These are phyloP conservation scores for Suillus tomentosus DNA, from an alignment of 768 basidiomycete species.

Conservation along the genomic window DNA sequence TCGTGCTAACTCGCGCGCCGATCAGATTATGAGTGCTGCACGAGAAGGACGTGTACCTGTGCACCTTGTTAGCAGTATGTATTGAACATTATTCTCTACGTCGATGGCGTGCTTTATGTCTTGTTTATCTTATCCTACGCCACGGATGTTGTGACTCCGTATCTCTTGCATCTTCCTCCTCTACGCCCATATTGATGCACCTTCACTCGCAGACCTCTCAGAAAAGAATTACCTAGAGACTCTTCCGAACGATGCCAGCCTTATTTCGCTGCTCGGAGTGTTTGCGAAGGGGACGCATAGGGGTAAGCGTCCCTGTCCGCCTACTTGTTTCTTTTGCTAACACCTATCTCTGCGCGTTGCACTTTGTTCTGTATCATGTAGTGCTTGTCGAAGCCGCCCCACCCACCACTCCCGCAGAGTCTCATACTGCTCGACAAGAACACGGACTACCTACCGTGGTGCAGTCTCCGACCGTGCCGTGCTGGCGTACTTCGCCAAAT, in stretches of 20 bases:
- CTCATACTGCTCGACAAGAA: not conserved
- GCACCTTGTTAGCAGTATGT: slow-evolving; percentile 75
- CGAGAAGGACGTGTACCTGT: slow-evolving; percentile 74
- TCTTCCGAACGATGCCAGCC: slow-evolving; percentile 61
- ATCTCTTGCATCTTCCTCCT: not conserved
- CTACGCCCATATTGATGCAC: slow-evolving; percentile 7
- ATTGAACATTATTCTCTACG: slow-evolving; percentile 1
- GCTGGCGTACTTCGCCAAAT: slow-evolving; percentile 67
- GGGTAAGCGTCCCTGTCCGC: slow-evolving; percentile 42
- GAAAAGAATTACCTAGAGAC: slow-evolving; percentile 80
- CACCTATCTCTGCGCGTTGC: not conserved
- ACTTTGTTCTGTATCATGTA: slow-evolving; percentile 23
- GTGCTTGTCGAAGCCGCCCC: slow-evolving; percentile 57
- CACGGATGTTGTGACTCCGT: not conserved
- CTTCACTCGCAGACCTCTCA: slow-evolving; percentile 61
- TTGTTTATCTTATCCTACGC: not conserved
- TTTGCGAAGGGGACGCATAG: slow-evolving; percentile 76
- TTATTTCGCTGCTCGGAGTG: slow-evolving; percentile 61
- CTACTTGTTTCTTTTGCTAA: not conserved
- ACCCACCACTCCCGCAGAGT: slow-evolving; percentile 26
- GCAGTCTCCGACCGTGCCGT: slow-evolving; percentile 76
- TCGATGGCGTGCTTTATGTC: not conserved
- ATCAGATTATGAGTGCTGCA: slow-evolving; percentile 74
- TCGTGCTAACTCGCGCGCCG: slow-evolving; percentile 56
- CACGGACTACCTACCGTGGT: slow-evolving; percentile 51